A percentile compares a stretch with the other conserved stretches of the same genome.
Conservation (phyloP, 495 filamentous ascomycete species). For the Cudoniella acicularis region DNA sequence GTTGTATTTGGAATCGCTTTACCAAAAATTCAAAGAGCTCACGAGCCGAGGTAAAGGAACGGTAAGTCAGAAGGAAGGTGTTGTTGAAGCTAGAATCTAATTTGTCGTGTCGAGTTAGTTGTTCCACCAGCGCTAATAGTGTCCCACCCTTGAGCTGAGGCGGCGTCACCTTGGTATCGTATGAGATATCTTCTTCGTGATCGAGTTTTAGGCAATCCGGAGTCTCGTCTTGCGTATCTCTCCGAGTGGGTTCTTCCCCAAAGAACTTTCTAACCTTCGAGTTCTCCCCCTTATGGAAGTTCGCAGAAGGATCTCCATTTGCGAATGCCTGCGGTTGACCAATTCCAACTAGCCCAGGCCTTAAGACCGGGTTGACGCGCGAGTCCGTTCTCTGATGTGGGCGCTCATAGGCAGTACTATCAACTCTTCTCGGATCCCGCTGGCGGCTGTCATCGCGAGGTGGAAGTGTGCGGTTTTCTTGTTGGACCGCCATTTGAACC, state of each 20-base stretch:
- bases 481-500: constrained; percentile 48
- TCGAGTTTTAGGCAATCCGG: constrained; percentile 85
- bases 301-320: constrained; percentile 58
- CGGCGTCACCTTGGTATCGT: constrained; percentile 71
- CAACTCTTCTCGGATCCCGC: constrained; percentile 39
- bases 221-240: constrained; percentile 58
- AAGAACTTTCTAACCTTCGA: constrained; percentile 88
- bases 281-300: constrained; percentile 60
- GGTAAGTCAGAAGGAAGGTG: constrained; percentile 95
- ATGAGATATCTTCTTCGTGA: constrained; percentile 84
- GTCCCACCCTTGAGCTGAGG: constrained; percentile 84
- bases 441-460: constrained; percentile 35
- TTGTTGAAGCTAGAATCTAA: constrained; percentile 95
- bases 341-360: constrained; percentile 28
- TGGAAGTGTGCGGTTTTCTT: constrained; percentile 33
- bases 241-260: constrained; percentile 62
- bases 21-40: constrained; percentile 93
- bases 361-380: constrained; percentile 24
- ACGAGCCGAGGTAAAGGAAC: constrained; percentile 84
- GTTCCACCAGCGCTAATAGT: constrained; percentile 86
- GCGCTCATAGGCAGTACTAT: constrained; percentile 42
- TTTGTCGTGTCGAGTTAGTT: constrained; percentile 91
- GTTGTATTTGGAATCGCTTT: constrained; percentile 86
- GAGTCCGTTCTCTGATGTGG: constrained; percentile 46
- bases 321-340: constrained; percentile 62